These are phyloP conservation scores for Hanseniaspora lachancei DNA, from an alignment of 805 yeast genomes.

Conservation along the genomic window DNA sequence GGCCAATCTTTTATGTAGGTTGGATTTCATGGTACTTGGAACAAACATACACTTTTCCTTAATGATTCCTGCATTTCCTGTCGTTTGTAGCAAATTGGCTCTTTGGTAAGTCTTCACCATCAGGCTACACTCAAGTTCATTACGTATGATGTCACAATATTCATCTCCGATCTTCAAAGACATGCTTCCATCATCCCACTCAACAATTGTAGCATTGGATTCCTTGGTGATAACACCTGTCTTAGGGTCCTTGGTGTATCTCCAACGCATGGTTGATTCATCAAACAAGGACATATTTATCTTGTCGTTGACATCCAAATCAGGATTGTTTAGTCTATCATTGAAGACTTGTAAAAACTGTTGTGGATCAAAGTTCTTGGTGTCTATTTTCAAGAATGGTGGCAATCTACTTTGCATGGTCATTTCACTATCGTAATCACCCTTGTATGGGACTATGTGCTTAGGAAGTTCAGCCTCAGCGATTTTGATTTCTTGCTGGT, in stretches of 20 bases:
- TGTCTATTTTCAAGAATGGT: conserved; percentile 66
- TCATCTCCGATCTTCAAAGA: conserved; percentile 82
- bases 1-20: conserved; percentile 69
- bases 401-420: conserved; percentile 53
- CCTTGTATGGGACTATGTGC: conserved; percentile 35
- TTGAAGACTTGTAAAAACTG: conserved; percentile 40
- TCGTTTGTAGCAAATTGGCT: conserved; percentile 49
- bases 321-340: conserved; percentile 27
- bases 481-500: conserved; percentile 27
- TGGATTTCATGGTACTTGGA: conserved; percentile 82
- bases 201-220: conserved; percentile 76
- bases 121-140: conserved; percentile 56
- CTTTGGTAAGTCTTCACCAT: conserved; percentile 59
- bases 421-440: conserved; percentile 30
- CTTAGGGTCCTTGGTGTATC: conserved; percentile 63
- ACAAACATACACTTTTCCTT: conserved; percentile 57
- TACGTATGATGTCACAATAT: conserved; percentile 61
- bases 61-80: conserved; percentile 47
- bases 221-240: conserved; percentile 62
- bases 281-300: conserved; percentile 55
- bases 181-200: conserved; percentile 87
- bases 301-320: conserved; percentile 34
- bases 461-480: conserved; percentile 30
- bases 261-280: conserved; percentile 87
- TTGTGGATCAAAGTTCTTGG: conserved; percentile 76